These are phyloP conservation scores for Nakaseomyces nivariensis DNA, from an alignment of 1,139 yeast species.

Conservation along the genomic window DNA sequence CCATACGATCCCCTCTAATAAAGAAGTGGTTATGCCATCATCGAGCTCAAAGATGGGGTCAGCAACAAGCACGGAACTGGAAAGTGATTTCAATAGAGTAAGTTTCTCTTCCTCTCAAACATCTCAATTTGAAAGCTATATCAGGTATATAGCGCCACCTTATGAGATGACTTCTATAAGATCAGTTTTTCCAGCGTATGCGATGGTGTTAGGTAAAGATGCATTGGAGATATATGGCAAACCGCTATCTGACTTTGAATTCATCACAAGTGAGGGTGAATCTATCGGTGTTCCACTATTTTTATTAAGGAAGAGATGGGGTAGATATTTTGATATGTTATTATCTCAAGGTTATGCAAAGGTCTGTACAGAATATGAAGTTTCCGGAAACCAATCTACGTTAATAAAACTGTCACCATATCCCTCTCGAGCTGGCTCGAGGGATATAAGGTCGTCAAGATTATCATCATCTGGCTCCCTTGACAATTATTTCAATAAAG, in stretches of 20 bases:
- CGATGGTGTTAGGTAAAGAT: slow-evolving; percentile 65
- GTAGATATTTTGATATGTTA: slow-evolving; percentile 51
- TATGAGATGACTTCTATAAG: slow-evolving; percentile 54
- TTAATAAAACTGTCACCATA: slow-evolving; percentile 11
- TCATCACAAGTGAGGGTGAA: slow-evolving; percentile 58
- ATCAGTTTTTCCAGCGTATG: slow-evolving; percentile 64
- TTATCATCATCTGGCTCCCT: slow-evolving; percentile 26
- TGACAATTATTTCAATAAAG: slow-evolving; percentile 21
- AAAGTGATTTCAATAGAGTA: slow-evolving; percentile 6
- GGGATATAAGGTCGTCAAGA: slow-evolving; percentile 6
- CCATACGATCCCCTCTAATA: slow-evolving; percentile 11
- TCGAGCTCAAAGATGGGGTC: background rate
- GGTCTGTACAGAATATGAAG: slow-evolving; percentile 17
- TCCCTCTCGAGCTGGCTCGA: slow-evolving; percentile 10
- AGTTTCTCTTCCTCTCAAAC: slow-evolving; percentile 15
- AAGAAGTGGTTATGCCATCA: background rate
- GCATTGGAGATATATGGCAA: slow-evolving; percentile 61
- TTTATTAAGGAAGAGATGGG: slow-evolving; percentile 65
- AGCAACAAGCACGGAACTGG: background rate
- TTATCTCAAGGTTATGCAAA: slow-evolving; percentile 53
- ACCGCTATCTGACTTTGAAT: slow-evolving; percentile 58
- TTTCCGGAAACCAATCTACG: slow-evolving; percentile 9
- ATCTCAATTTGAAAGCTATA: slow-evolving; percentile 51
- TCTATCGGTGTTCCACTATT: slow-evolving; percentile 51
- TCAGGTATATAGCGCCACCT: slow-evolving; percentile 68